Conservation (phyloP, 495 filamentous ascomycete species). For the Pyrenula massariospora region DNA sequence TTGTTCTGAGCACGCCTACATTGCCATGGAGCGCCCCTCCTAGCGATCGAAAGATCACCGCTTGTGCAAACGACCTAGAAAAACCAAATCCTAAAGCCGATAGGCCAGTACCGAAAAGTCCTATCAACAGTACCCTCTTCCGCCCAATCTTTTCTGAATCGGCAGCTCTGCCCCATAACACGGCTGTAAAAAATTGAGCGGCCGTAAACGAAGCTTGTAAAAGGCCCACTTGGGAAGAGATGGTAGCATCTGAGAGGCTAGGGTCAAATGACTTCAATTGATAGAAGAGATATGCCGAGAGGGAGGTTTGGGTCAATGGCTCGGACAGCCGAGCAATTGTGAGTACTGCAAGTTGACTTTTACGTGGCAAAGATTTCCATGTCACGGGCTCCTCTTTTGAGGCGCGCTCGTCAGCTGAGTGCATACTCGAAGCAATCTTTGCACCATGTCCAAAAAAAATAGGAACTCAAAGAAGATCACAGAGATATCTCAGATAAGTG, state of each 20-base stretch:
- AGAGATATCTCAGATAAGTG: no score
- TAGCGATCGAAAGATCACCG: conserved; percentile 58
- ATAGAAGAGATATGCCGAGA: conserved; percentile 68
- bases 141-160: conserved; percentile 59
- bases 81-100: conserved; percentile 74
- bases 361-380: conserved; percentile 61
- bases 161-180: conserved; percentile 67
- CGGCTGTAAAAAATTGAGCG: conserved; percentile 66
- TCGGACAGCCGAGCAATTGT: conserved; percentile 67
- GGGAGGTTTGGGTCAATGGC: conserved; percentile 64
- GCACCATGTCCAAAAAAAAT: no score
- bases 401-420: neutral
- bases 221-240: conserved; percentile 66
- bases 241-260: conserved; percentile 49
- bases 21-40: conserved; percentile 74
- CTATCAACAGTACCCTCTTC: conserved; percentile 68
- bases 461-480: no score
- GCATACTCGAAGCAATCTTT: neutral
- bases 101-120: conserved; percentile 57
- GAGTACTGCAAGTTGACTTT: conserved; percentile 63
- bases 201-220: conserved; percentile 65
- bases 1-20: conserved; percentile 69
- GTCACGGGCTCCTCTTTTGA: conserved; percentile 35
- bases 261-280: conserved; percentile 58
- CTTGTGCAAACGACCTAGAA: conserved; percentile 52